A percentile compares a stretch with the other conserved stretches of the same genome.
These are phyloP conservation scores for Chytriomyces sp. DNA, from an alignment of 192 early-diverging fungal species.

Conservation along the genomic window DNA sequence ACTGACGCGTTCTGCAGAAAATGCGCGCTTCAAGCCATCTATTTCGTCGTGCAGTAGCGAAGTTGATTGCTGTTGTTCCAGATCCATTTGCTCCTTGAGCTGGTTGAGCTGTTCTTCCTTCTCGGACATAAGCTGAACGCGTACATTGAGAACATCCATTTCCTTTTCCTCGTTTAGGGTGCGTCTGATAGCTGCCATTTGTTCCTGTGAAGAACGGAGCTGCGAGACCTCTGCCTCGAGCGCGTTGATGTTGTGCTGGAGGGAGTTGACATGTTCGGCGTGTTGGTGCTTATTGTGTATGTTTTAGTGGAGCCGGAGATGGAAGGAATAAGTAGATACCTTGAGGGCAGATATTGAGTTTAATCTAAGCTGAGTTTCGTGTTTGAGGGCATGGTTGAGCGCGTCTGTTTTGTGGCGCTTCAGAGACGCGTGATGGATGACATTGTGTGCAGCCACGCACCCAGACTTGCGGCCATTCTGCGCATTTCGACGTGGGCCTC, in stretches of 20 bases:
- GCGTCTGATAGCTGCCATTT: slow-evolving; percentile 43
- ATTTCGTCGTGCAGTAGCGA: neutral
- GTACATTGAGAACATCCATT: slow-evolving; percentile 46
- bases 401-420: neutral
- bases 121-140: slow-evolving; percentile 45
- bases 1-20: neutral
- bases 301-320: too few species aligned
- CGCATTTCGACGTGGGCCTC: neutral
- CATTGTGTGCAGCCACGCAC: neutral
- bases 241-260: neutral
- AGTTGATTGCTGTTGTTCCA: neutral
- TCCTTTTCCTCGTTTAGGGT: slow-evolving; percentile 48
- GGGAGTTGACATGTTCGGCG: too few species aligned
- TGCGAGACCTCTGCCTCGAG: slow-evolving; percentile 8
- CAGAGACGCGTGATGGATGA: neutral
- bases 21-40: neutral
- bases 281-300: too few species aligned
- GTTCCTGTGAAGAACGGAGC: slow-evolving; percentile 9
- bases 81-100: slow-evolving; percentile 11
- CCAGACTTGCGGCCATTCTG: neutral
- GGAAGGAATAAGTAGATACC: neutral
- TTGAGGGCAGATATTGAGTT: neutral
- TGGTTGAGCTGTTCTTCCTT: slow-evolving; percentile 49
- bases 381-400: neutral
- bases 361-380: neutral